Evolutionary conservation across 768 basidiomycete genomes (phyloP).

Genomic region (Pleurotus citrinopileatus): DNA sequence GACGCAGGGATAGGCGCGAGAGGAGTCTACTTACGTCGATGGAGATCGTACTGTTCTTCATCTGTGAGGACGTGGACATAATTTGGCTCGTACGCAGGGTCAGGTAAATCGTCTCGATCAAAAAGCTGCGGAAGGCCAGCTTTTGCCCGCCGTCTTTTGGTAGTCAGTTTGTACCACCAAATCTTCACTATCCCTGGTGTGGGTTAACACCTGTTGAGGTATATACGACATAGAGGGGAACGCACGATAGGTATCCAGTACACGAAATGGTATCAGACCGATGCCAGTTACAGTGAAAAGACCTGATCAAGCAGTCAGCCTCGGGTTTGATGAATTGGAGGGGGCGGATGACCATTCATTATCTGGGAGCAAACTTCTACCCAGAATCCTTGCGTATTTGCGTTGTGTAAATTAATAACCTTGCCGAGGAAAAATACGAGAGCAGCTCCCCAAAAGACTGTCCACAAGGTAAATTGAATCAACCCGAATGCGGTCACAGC

Average conservation of each 20-base stretch:
- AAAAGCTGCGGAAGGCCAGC: conserved; percentile 67
- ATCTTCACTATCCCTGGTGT: conserved; percentile 65
- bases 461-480: background rate
- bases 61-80: conserved; percentile 71
- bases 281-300: conserved; percentile 81
- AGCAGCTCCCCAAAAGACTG: conserved; percentile 86
- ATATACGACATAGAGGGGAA: background rate
- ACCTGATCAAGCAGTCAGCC: conserved; percentile 30
- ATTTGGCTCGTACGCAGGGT: conserved; percentile 68
- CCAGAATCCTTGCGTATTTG: conserved; percentile 75
- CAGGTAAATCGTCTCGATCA: conserved; percentile 78
- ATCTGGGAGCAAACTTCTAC: conserved; percentile 77
- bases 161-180: conserved; percentile 67
- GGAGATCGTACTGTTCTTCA: conserved; percentile 59
- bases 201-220: conserved; percentile 4
- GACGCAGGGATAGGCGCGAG: background rate
- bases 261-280: conserved; percentile 74
- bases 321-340: background rate
- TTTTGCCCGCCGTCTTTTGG: conserved; percentile 52
- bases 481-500: too few species aligned
- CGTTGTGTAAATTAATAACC: conserved; percentile 70
- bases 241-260: conserved; percentile 74
- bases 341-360: conserved; percentile 52
- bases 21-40: conserved; percentile 51
- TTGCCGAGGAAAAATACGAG: conserved; percentile 71